Evolutionary conservation across 345 rosid genomes (phyloP).

Genomic region (Hevea brasiliensis): DNA sequence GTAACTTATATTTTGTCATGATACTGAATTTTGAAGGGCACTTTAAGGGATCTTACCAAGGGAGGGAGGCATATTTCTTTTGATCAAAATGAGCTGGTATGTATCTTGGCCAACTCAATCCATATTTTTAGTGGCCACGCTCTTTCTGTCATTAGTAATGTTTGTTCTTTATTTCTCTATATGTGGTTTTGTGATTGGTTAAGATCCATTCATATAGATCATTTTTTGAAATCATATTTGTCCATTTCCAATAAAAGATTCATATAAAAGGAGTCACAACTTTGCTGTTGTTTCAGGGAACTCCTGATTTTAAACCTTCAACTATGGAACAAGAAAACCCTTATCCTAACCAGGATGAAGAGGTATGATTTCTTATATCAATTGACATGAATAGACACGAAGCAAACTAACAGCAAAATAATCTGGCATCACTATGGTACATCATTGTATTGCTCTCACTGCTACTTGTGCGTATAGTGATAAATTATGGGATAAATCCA

Average conservation of each 20-base stretch:
- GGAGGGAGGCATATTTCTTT: constrained; percentile 32
- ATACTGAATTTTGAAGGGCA: constrained; percentile 36
- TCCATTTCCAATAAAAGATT: neutral
- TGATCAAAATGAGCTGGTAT: constrained; percentile 42
- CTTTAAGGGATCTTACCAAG: constrained; percentile 51
- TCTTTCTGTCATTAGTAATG: neutral
- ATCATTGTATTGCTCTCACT: constrained; percentile 7
- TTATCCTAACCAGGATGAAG: constrained; percentile 36
- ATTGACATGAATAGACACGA: neutral
- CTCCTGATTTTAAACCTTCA: constrained; percentile 44
- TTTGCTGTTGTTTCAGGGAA: constrained; percentile 25
- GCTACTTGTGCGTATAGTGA: neutral
- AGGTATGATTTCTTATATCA: constrained; percentile 29
- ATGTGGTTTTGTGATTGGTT: neutral
- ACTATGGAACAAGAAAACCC: constrained; percentile 32
- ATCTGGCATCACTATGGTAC: neutral
- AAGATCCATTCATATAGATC: neutral
- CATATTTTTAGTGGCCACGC: neutral
- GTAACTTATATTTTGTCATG: constrained; percentile 12
- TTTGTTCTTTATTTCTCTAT: neutral
- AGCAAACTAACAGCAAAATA: neutral
- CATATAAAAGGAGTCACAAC: constrained; percentile 2
- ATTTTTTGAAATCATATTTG: constrained; percentile 3
- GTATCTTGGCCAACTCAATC: constrained; percentile 16
- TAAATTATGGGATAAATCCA: neutral